A percentile compares a stretch with the other conserved stretches of the same genome.
Evolutionary conservation across 371 early-diverging fungal species (phyloP).

Genomic region (Nematocida parisii): DNA sequence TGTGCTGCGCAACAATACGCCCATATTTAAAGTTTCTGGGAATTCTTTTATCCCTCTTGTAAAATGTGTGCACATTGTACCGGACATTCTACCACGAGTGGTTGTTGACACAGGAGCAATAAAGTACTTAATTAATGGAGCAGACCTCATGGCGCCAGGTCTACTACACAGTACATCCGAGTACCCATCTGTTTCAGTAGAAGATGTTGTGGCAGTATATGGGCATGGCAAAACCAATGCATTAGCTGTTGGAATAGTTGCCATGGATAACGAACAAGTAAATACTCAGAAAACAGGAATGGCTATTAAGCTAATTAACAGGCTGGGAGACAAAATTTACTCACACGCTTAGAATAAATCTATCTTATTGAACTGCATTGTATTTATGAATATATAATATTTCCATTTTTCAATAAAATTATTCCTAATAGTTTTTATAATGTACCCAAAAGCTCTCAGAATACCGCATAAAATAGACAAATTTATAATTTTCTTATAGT

Average conservation of each 20-base stretch:
- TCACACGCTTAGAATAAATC: neutral
- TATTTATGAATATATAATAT: neutral
- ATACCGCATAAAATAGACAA: too few relatives aligned
- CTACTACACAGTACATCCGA: conserved; percentile 43
- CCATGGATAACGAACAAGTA: conserved; percentile 28
- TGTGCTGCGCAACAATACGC: conserved; percentile 28
- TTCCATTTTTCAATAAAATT: neutral
- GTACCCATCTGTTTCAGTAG: conserved; percentile 27
- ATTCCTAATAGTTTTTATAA: too few relatives aligned
- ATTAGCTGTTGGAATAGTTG: conserved; percentile 26
- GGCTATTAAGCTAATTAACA: conserved; percentile 30
- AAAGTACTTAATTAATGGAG: conserved; percentile 66
- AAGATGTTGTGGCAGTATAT: conserved; percentile 40
- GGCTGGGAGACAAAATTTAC: conserved; percentile 40
- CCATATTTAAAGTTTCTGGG: conserved; percentile 5
- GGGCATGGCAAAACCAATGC: conserved; percentile 42
- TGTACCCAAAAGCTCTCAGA: too few relatives aligned
- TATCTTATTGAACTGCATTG: neutral
- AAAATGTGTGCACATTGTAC: conserved; percentile 44
- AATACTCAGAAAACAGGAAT: conserved; percentile 28
- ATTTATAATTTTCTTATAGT: too few relatives aligned
- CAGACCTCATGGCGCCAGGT: conserved; percentile 70
- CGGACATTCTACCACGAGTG: conserved; percentile 39
- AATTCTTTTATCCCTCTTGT: conserved; percentile 19
- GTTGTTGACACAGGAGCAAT: conserved; percentile 67